These are phyloP conservation scores for Metarhizium sp. DNA, from an alignment of 2,329 filamentous ascomycete species.

Conservation along the genomic window DNA sequence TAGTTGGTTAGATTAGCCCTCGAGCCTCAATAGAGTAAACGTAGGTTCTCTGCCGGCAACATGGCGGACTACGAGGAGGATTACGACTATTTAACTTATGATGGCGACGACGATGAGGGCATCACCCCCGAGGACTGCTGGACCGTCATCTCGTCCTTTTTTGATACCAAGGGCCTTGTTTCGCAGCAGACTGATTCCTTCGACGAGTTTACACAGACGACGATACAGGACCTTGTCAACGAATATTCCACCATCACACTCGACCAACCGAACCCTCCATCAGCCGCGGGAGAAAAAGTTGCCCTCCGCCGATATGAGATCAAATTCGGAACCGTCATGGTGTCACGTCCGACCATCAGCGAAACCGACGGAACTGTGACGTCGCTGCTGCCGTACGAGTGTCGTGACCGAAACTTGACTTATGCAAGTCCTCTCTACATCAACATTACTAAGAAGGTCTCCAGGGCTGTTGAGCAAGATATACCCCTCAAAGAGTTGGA, in stretches of 20 bases:
- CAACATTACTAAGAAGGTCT: constrained; percentile 76
- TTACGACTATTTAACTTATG: constrained; percentile 61
- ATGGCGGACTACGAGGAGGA: constrained; percentile 50
- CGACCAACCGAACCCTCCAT: constrained; percentile 79
- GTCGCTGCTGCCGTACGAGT: constrained; percentile 86
- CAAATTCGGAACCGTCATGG: constrained; percentile 82
- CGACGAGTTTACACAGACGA: constrained; percentile 90
- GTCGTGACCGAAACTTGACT: constrained; percentile 87
- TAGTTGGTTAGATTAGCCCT: not conserved
- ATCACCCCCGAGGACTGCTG: constrained; percentile 98
- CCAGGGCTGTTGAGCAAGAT: constrained; percentile 69
- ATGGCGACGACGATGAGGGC: constrained; percentile 55
- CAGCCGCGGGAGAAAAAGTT: constrained; percentile 67
- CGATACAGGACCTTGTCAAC: constrained; percentile 87
- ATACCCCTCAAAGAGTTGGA: constrained; percentile 61
- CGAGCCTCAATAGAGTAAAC: not conserved
- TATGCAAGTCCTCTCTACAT: constrained; percentile 90
- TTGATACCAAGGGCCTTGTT: constrained; percentile 89
- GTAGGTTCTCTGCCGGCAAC: constrained; percentile 10
- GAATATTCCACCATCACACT: constrained; percentile 89
- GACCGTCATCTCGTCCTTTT: constrained; percentile 95
- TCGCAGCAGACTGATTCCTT: constrained; percentile 98
- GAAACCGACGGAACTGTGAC: constrained; percentile 86
- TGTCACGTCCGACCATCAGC: constrained; percentile 82
- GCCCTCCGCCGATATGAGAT: constrained; percentile 89